Evolutionary conservation across 345 rosid genomes (phyloP).

Genomic region (Bretschneidera sinensis): DNA sequence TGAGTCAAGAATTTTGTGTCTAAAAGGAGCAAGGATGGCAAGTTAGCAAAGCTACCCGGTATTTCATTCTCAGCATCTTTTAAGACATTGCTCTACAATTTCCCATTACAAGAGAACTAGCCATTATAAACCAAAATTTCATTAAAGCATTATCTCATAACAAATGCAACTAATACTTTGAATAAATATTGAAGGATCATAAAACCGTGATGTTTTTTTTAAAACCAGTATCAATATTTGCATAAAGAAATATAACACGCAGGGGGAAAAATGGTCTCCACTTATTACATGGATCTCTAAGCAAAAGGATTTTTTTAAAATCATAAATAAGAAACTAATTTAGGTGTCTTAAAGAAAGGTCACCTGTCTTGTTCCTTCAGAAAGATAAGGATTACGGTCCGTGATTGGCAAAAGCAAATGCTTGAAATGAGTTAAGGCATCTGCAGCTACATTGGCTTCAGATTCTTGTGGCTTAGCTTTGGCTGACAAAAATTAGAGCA

Average conservation of each 20-base stretch:
- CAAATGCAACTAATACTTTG: no score
- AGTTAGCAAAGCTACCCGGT: neutral
- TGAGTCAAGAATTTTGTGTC: neutral
- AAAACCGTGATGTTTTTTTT: no score
- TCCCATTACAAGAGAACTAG: no score
- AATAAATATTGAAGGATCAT: neutral
- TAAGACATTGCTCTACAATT: neutral
- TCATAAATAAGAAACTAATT: neutral
- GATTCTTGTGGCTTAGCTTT: conserved; percentile 57
- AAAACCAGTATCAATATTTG: no score
- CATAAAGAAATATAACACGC: no score
- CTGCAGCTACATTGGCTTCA: conserved; percentile 45
- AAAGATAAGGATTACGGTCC: conserved; percentile 76
- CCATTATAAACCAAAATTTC: neutral
- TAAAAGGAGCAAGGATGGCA: neutral
- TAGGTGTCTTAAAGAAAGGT: conserved; percentile 8
- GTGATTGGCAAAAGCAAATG: conserved; percentile 83
- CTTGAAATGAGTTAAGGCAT: conserved; percentile 53
- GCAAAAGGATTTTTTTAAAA: no score
- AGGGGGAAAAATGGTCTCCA: no score
- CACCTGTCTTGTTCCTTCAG: conserved; percentile 93
- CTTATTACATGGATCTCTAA: no score
- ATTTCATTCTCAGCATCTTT: neutral
- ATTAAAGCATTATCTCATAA: no score
- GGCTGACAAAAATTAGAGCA: conserved; percentile 44